These are phyloP conservation scores for Colletotrichum coccodes DNA, from an alignment of 2,329 filamentous ascomycete genomes.

Conservation along the genomic window DNA sequence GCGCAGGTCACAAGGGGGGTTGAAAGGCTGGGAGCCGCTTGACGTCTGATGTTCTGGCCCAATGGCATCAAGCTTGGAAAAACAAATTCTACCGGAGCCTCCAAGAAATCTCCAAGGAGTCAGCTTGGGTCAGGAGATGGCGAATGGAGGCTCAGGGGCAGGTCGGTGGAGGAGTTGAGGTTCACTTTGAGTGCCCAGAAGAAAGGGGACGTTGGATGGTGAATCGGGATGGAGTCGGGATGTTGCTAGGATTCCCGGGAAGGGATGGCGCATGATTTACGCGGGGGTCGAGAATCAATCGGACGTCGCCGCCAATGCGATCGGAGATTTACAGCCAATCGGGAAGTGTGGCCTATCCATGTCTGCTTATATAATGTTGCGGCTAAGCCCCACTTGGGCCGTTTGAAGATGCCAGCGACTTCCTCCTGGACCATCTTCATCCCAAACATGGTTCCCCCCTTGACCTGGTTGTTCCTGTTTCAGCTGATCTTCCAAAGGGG, in stretches of 20 bases:
- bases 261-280: conserved; percentile 27
- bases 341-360: neutral
- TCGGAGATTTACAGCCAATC: conserved; percentile 27
- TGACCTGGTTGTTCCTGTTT: conserved; percentile 30
- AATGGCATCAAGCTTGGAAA: conserved; percentile 16
- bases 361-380: conserved; percentile 14
- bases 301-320: neutral
- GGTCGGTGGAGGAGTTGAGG: conserved; percentile 26
- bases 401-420: conserved; percentile 22
- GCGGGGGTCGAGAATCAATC: conserved; percentile 27
- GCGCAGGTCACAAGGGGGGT: neutral
- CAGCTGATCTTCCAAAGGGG: conserved; percentile 26
- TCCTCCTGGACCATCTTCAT: neutral
- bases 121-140: conserved; percentile 12
- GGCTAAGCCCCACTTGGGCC: conserved; percentile 20
- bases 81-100: neutral
- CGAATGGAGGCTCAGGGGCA: conserved; percentile 26
- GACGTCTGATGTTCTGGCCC: conserved; percentile 11
- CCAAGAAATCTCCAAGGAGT: neutral
- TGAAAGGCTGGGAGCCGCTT: neutral
- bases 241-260: neutral
- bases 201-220: conserved; percentile 23
- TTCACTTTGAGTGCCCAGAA: conserved; percentile 33
- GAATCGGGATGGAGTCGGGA: conserved; percentile 11
- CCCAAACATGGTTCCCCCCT: conserved; percentile 11